Evolutionary conservation across 2,329 filamentous ascomycete species (phyloP), one percentile per base, ranked within the genome.

Genomic region (Apiospora phragmitis): DNA sequence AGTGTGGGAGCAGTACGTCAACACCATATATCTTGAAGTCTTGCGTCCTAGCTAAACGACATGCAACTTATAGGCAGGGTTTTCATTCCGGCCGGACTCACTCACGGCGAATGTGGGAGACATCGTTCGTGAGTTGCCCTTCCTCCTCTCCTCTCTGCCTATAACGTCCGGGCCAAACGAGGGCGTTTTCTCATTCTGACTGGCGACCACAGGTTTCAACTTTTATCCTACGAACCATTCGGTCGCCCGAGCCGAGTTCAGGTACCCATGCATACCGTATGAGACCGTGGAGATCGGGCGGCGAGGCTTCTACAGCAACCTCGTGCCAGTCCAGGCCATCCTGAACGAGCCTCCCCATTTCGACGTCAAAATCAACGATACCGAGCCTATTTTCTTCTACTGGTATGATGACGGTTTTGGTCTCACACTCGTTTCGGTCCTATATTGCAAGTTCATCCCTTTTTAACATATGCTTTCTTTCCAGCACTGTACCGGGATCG

Each of bases 1-100:
- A 67, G 43, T 16, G 65, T 47, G 16, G 65, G 65, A 26, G 65
- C 65, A 67, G 65, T 67, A 67, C 18, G 65, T 45, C 41, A 29
- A 43, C 43, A n/a, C 11, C 8, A 14, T 45, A 29, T 21, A 6
- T 18, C 7, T 42, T 24, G 29, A 18, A 14, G 12, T 1, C 8
- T n/a, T 62, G 18, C 9, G 8, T 35, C 18, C 29, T 38, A 9
- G 21, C 55, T 62, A 62, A 62, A 11, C 5, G 4, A 8, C n/a
- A 7, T 38, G 8, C 29, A n/a, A 62, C 9, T n/a, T 1, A 43
- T 11, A 67, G 65, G 38, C 65, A 43, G 65, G 65, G 0, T 45
- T 67, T n/a, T 45, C 38, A 4, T 67, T 67, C 38, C 29, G 41
- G 1, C 41, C 65, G n/a, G 65, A 67, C 38, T 67, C 65, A 26